phyloP scores from a whole-genome alignment of 257 asterid species.

The Fraxinus excelsior region DNA sequence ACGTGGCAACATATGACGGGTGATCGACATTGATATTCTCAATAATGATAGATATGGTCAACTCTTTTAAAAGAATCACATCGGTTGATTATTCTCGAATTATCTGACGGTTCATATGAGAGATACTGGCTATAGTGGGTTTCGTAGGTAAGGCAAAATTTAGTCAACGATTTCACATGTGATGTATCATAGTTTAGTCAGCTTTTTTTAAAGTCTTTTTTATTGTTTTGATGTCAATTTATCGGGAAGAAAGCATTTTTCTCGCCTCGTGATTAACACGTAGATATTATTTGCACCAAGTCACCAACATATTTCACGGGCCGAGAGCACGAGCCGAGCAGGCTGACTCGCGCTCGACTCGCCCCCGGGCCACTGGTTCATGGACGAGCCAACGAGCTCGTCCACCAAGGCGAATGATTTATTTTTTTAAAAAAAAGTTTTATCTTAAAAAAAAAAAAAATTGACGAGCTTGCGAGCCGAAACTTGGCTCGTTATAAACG shows the following conservation, averaged over 20 bases:
- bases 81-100: slow-evolving; percentile 29
- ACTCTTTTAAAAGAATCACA: slow-evolving; percentile 23
- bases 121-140: slow-evolving; percentile 32
- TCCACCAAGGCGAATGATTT: too few species aligned
- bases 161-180: slow-evolving; percentile 59
- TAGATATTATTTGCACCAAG: neutral
- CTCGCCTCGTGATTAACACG: slow-evolving; percentile 12
- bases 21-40: slow-evolving; percentile 18
- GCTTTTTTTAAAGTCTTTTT: slow-evolving; percentile 24
- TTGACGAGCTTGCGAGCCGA: too few species aligned
- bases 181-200: slow-evolving; percentile 36
- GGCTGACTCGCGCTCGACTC: too few species aligned
- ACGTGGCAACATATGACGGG: slow-evolving; percentile 39
- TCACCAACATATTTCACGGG: too few species aligned
- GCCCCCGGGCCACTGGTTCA: too few species aligned
- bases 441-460: too few species aligned
- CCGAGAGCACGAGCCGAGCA: too few species aligned
- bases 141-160: slow-evolving; percentile 27
- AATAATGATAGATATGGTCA: slow-evolving; percentile 24
- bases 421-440: too few species aligned
- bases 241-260: slow-evolving; percentile 13
- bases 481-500: too few species aligned
- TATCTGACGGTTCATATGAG: slow-evolving; percentile 30
- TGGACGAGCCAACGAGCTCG: too few species aligned
- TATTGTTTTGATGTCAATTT: slow-evolving; percentile 32